phyloP scores from a whole-genome alignment of 306 rosid genomes.

The Inga leiocalycina region DNA sequence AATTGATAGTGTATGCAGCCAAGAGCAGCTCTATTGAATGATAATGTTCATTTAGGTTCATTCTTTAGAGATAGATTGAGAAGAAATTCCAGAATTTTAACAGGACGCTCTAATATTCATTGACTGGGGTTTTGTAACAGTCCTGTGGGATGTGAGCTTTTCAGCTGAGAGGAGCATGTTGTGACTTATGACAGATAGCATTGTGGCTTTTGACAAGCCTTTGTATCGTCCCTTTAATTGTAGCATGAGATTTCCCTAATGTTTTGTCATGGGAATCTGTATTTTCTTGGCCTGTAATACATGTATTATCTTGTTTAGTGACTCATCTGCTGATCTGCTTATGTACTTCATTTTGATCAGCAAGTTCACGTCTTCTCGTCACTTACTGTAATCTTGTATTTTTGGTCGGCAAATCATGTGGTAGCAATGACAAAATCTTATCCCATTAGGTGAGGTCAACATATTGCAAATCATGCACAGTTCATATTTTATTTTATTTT shows the following conservation, averaged over 20 bases:
- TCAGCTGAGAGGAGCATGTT: slow-evolving; percentile 26
- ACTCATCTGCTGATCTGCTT: neutral
- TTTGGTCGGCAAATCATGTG: neutral
- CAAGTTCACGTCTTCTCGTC: neutral
- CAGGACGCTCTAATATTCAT: slow-evolving; percentile 37
- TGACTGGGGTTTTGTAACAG: slow-evolving; percentile 29
- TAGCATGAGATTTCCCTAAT: slow-evolving; percentile 43
- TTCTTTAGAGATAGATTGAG: slow-evolving; percentile 41
- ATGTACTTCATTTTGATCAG: slow-evolving; percentile 5
- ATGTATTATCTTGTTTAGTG: slow-evolving; percentile 23
- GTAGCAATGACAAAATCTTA: too few relatives aligned
- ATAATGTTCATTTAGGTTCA: slow-evolving; percentile 42
- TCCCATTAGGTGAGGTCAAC: too few relatives aligned
- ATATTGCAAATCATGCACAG: neutral
- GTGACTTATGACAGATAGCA: neutral
- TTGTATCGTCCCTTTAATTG: slow-evolving; percentile 45
- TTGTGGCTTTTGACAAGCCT: slow-evolving; percentile 38
- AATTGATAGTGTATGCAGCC: slow-evolving; percentile 35
- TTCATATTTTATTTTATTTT: neutral
- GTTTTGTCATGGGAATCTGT: slow-evolving; percentile 49
- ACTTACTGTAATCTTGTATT: neutral
- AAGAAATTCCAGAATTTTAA: slow-evolving; percentile 34
- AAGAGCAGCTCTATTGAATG: slow-evolving; percentile 34
- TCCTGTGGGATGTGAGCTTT: slow-evolving; percentile 41
- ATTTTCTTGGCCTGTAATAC: slow-evolving; percentile 43